phyloP scores from a whole-genome alignment of 441 rosid species.

The Aleurites moluccanus region DNA sequence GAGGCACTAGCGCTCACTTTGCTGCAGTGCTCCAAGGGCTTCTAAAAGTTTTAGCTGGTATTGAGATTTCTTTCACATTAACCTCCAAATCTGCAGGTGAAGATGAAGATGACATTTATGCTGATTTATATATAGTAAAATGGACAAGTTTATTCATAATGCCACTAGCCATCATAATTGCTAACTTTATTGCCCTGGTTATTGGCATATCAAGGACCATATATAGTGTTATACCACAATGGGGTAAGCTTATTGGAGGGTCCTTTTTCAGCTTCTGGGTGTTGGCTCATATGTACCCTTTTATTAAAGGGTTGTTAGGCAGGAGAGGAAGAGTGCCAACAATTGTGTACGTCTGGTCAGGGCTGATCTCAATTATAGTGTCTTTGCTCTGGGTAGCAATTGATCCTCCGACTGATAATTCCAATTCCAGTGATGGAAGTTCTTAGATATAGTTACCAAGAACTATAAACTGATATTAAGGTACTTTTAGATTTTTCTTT shows the following conservation, averaged over 20 bases:
- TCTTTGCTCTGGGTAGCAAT: conserved; percentile 74
- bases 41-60: conserved; percentile 70
- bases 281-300: conserved; percentile 83
- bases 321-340: conserved; percentile 86
- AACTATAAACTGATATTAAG: not conserved
- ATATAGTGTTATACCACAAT: conserved; percentile 77
- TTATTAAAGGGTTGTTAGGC: conserved; percentile 84
- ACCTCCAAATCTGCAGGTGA: conserved; percentile 70
- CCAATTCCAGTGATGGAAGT: conserved; percentile 15
- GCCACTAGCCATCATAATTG: conserved; percentile 73
- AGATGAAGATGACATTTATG: conserved; percentile 67
- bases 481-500: not conserved
- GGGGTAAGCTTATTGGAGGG: conserved; percentile 84
- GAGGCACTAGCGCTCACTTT: conserved; percentile 87
- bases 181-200: conserved; percentile 64
- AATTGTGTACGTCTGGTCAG: conserved; percentile 81
- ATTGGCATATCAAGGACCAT: conserved; percentile 67
- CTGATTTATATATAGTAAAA: conserved; percentile 78
- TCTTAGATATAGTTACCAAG: not conserved
- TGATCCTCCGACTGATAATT: conserved; percentile 51
- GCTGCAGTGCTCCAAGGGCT: conserved; percentile 84
- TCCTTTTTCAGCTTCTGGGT: conserved; percentile 85
- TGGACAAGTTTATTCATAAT: conserved; percentile 84
- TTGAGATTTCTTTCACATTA: conserved; percentile 77
- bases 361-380: conserved; percentile 66